A percentile compares a stretch with the other conserved stretches of the same genome.
These are phyloP conservation scores for Xylaria polymorpha DNA, from an alignment of 2,329 filamentous ascomycete species.

Conservation along the genomic window DNA sequence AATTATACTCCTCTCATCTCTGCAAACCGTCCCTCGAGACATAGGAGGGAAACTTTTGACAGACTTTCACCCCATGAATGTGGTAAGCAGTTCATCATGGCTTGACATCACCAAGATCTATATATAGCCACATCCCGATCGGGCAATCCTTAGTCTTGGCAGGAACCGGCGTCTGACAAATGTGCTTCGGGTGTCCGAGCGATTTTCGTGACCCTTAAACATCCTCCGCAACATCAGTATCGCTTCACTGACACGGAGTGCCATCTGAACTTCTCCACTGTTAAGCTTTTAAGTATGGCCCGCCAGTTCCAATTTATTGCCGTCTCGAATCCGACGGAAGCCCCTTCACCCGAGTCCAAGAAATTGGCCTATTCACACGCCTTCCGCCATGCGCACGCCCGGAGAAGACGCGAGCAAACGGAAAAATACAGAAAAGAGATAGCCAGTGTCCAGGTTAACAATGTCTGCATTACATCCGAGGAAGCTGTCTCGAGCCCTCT, in stretches of 20 bases:
- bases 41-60: slow-evolving; percentile 4
- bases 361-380: slow-evolving; percentile 20
- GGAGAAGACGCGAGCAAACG: slow-evolving; percentile 13
- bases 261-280: slow-evolving; percentile 1
- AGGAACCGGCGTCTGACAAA: slow-evolving; percentile 16
- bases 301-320: slow-evolving; percentile 24
- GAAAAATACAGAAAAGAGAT: slow-evolving; percentile 14
- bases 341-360: slow-evolving; percentile 8
- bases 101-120: slow-evolving; percentile 12
- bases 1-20: not conserved
- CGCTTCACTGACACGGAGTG: slow-evolving; percentile 2
- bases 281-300: slow-evolving; percentile 8
- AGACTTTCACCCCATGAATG: slow-evolving; percentile 11
- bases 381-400: slow-evolving; percentile 18
- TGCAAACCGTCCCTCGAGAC: not conserved
- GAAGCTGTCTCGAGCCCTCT: slow-evolving; percentile 1
- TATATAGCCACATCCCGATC: slow-evolving; percentile 14
- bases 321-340: slow-evolving; percentile 12
- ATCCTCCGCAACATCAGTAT: slow-evolving; percentile 9
- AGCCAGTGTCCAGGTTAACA: not conserved
- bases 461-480: not conserved
- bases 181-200: slow-evolving; percentile 3
- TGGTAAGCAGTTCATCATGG: slow-evolving; percentile 6
- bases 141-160: slow-evolving; percentile 16
- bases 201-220: not conserved